These are phyloP conservation scores for Diaporthe caulivora DNA, from an alignment of 2,329 filamentous ascomycete genomes.

Conservation along the genomic window DNA sequence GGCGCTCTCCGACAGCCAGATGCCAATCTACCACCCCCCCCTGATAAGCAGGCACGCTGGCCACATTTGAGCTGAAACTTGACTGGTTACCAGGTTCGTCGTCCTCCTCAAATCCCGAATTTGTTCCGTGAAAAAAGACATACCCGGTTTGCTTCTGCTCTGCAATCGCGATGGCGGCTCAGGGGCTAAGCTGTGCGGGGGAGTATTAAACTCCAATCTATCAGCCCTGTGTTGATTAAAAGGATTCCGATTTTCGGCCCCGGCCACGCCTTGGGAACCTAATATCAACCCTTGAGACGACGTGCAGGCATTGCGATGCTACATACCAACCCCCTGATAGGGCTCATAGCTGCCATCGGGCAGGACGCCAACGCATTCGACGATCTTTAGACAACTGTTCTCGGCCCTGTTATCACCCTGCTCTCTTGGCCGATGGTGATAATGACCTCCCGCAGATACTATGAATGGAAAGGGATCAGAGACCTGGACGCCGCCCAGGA, in stretches of 20 bases:
- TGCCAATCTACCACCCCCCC: neutral
- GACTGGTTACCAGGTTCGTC: neutral
- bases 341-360: slow-evolving; percentile 3
- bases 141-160: neutral
- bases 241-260: slow-evolving; percentile 17
- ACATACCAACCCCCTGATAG: slow-evolving; percentile 6
- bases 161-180: slow-evolving; percentile 7
- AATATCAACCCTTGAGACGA: neutral
- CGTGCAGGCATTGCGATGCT: neutral
- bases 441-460: neutral
- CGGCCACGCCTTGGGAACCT: neutral
- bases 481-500: neutral
- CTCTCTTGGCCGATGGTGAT: neutral
- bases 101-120: slow-evolving; percentile 4
- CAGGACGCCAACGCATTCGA: neutral
- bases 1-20: neutral
- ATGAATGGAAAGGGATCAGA: neutral
- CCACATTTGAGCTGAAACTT: neutral
- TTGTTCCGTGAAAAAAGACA: neutral
- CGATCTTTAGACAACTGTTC: neutral
- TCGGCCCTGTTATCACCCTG: neutral
- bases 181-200: neutral
- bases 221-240: neutral
- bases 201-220: neutral
- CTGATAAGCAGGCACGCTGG: neutral